Evolutionary conservation across 1,284 basidiomycete species (phyloP).

Genomic region (Ganoderma lucidum): DNA sequence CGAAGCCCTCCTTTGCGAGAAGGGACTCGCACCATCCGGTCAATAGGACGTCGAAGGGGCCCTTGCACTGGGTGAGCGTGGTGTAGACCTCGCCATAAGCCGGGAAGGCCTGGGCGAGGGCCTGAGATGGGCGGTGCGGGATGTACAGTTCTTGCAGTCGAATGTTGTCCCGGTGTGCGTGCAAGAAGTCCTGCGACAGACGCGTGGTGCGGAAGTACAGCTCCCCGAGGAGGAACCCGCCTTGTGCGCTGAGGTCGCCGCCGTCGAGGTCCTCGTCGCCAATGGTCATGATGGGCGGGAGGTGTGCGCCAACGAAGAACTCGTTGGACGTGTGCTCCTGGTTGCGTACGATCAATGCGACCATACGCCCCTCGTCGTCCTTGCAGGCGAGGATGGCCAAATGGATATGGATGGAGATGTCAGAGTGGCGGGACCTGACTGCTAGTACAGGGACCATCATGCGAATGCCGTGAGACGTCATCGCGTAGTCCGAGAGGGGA

Average conservation of each 20-base stretch:
- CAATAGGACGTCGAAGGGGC: conserved; percentile 18
- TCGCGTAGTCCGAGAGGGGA: conserved; percentile 16
- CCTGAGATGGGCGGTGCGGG: conserved; percentile 21
- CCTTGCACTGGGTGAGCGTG: conserved; percentile 7
- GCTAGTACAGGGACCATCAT: conserved; percentile 19
- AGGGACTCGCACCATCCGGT: conserved; percentile 19
- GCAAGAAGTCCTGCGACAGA: conserved; percentile 12
- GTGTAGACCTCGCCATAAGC: conserved; percentile 14
- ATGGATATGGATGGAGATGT: conserved; percentile 17
- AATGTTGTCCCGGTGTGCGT: conserved; percentile 8
- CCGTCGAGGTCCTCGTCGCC: not conserved
- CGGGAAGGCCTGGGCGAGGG: conserved; percentile 14
- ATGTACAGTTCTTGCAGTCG: conserved; percentile 21
- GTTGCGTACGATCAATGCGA: conserved; percentile 19
- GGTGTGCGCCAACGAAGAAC: conserved; percentile 22
- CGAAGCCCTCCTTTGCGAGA: conserved; percentile 12
- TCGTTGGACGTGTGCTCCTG: conserved; percentile 8
- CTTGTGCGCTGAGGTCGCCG: not conserved
- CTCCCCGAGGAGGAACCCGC: conserved; percentile 14
- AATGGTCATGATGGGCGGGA: conserved; percentile 15
- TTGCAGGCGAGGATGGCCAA: conserved; percentile 25
- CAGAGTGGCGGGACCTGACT: not conserved
- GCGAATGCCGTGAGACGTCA: conserved; percentile 23
- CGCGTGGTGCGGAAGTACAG: conserved; percentile 19
- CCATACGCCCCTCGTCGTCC: conserved; percentile 16